Base-by-base conservation (phyloP, 1,284 basidiomycete genomes). In the Malassezia nana region DNA sequence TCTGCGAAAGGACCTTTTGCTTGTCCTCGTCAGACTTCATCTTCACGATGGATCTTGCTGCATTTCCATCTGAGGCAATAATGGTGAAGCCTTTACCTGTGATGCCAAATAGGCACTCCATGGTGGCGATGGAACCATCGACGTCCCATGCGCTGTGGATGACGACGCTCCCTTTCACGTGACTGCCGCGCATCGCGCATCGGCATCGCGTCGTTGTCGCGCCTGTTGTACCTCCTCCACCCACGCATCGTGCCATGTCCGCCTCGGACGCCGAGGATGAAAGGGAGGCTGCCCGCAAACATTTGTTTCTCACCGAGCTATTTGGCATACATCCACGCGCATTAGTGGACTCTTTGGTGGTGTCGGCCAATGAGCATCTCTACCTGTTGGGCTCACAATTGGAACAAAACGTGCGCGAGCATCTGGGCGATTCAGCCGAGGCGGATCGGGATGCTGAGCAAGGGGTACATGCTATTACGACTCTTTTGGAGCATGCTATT, bases 1-100 rank as follows among this genome's bases (percentile, higher is more conserved):
- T 88, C 33, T 90, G 84, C 62, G 87, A 85, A 31, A 98, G 80
- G 29, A 82, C 80, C 77, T 90, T 91, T 78, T 92, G 90, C 79
- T 98, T 96, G 81, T 98, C 92, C 78, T 90, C 87, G 77, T 95
- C 89, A 28, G 81, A 77, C 79, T 98, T 95, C 89, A 96, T 94
- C 78, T 91, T 92, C 70, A 96, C 84, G 75, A 98, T 90, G 20
- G 88, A 92, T 56, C 87, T 82, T 5, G 83, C 84, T 6, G 89
- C 84, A 28, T 84, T 89, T 22, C 84, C 90, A 77, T 98, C 92
- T 24, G 89, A 85, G 3, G 90, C 90, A 64, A 73, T 63, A 59
- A 70, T 59, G 28, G 66, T 65, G 46, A 64, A 72, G 28, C 71
- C 71, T 56, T 70, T 70, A 49, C 72, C 73, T 13, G 73, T 75